Evolutionary conservation across 2,329 filamentous ascomycete species (phyloP).

Genomic region (Pseudogymnoascus pannorum): DNA sequence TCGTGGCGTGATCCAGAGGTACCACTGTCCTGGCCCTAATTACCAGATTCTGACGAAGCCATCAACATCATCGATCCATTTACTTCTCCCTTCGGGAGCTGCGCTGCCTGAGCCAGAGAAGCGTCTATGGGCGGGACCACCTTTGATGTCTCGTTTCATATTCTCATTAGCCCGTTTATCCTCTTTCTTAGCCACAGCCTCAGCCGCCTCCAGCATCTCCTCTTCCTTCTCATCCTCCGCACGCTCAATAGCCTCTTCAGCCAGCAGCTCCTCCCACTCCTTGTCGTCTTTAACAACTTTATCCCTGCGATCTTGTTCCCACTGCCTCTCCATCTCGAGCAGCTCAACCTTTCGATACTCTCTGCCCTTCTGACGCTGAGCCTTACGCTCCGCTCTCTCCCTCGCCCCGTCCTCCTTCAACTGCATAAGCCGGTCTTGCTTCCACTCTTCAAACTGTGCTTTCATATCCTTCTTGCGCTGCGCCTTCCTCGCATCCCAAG

Average conservation of each 20-base stretch:
- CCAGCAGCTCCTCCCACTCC: conserved; percentile 3
- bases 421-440: neutral
- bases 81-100: too few species aligned
- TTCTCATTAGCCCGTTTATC: neutral
- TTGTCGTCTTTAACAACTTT: neutral
- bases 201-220: neutral
- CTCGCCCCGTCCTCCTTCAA: neutral
- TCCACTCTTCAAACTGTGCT: neutral
- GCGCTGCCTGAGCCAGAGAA: too few species aligned
- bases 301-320: neutral
- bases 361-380: neutral
- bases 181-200: neutral
- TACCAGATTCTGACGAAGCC: neutral
- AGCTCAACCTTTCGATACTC: neutral
- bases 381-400: neutral
- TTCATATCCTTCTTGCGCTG: neutral
- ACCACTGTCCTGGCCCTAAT: neutral
- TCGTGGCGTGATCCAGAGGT: neutral
- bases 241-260: neutral
- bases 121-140: neutral
- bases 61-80: neutral
- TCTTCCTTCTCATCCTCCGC: neutral
- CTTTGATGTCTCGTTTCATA: neutral
- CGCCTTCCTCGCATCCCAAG: neutral
- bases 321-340: conserved; percentile 5